Base-by-base conservation (phyloP, 1,284 basidiomycete genomes). In the Xerocomus cyaneibrunnescens region DNA sequence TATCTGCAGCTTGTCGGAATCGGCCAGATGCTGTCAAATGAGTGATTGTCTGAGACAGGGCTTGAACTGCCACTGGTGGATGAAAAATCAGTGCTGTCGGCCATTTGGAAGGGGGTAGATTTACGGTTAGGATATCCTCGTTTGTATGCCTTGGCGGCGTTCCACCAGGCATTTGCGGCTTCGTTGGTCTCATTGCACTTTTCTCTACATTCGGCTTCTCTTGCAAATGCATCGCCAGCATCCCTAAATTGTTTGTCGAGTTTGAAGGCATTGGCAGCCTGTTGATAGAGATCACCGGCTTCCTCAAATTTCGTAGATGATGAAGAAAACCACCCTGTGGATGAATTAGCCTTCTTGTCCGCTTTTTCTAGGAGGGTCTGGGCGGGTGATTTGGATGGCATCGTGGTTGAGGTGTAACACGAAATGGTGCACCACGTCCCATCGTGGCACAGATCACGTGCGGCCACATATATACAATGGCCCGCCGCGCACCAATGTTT, bases 131-230 rank as follows among this genome's bases (percentile, higher is more conserved):
- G 92, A 67, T 81, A 84, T 17, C 84, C 85, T 71, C 89, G 83
- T 77, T 97, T 98, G 76, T 90, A 98, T 23, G 89, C 86, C 75
- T 97, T 98, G 32, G 91, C 86, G 19, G 95, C 94, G 65, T 95
- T 95, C 90, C 94, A 96, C 85, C 89, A 98, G 16, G 94, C 93
- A 68, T 95, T 95, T 31, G 93, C 89, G n/a, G 94, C 94, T 60
- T 97, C 95, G 58, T 92, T 93, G 41, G 72, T 74, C 73, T 97
- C 94, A 51, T 89, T 85, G 62, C 84, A 87, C 61, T 87, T 86
- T 72, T 94, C 85, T 57, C 93, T 83, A 69, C 93, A 96, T 62
- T 95, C 92, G 0, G 93, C 95, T 66, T 97, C 95, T 65, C 87
- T 79, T 45, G 91, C 81, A 64, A 92, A 93, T 12, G 89, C 83